Evolutionary conservation across 2,329 filamentous ascomycete genomes (phyloP).

Genomic region (Aureobasidium sp.): DNA sequence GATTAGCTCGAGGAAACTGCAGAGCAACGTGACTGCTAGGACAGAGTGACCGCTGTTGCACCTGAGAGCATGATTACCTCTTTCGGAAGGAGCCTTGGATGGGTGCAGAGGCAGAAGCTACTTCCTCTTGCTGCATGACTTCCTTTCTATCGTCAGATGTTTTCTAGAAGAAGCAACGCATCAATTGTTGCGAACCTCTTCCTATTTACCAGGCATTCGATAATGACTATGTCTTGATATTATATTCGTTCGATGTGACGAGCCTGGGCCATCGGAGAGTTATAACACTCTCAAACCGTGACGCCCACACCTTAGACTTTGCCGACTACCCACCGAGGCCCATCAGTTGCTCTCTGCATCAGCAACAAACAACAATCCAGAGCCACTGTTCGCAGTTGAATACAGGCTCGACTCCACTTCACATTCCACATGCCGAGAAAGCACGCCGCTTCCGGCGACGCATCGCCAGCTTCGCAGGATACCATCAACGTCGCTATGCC

Average conservation of each 20-base stretch:
- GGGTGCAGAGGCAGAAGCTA: background rate
- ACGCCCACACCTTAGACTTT: background rate
- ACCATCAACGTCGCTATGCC: conserved; percentile 14
- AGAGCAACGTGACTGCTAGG: background rate
- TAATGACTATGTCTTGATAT: background rate
- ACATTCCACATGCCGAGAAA: conserved; percentile 15
- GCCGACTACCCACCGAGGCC: background rate
- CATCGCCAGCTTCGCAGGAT: background rate
- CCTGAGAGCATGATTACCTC: background rate
- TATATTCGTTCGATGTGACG: background rate
- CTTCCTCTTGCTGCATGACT: background rate
- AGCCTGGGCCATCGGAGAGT: conserved; percentile 5
- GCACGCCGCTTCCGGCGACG: conserved; percentile 10
- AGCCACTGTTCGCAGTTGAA: background rate
- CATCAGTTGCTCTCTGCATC: background rate
- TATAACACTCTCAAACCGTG: background rate
- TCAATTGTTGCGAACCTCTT: background rate
- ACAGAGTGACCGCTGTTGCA: background rate
- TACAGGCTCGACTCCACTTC: background rate
- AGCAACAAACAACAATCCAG: background rate
- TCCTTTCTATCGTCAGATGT: background rate
- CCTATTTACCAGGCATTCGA: background rate
- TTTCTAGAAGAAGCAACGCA: background rate
- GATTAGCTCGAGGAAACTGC: background rate
- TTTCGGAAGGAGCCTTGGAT: conserved; percentile 1